These are phyloP conservation scores for Podospora australis DNA, from an alignment of 495 filamentous ascomycete species.

Conservation along the genomic window DNA sequence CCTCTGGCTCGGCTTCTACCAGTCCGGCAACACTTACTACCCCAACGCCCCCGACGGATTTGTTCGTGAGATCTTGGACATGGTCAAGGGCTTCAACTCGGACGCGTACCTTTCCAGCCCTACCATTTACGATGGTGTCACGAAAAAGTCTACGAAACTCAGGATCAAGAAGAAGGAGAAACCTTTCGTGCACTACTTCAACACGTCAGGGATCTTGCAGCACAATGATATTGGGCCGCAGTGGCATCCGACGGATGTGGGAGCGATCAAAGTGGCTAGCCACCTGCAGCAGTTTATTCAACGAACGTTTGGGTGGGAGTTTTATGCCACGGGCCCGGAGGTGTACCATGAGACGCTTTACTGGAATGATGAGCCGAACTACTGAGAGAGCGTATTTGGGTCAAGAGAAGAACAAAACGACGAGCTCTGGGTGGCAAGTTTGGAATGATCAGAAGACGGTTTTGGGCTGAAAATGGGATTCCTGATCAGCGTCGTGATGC, in stretches of 20 bases:
- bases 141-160: slow-evolving; percentile 29
- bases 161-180: slow-evolving; percentile 25
- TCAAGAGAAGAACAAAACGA: not conserved
- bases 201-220: slow-evolving; percentile 60
- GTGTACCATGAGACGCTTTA: slow-evolving; percentile 56
- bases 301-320: slow-evolving; percentile 51
- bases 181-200: slow-evolving; percentile 62
- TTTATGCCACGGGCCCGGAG: slow-evolving; percentile 56
- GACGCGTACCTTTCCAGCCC: slow-evolving; percentile 37
- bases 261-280: slow-evolving; percentile 61
- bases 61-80: slow-evolving; percentile 45
- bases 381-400: slow-evolving; percentile 24
- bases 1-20: slow-evolving; percentile 56
- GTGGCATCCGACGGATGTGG: slow-evolving; percentile 61
- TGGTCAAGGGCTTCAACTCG: slow-evolving; percentile 53
- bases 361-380: slow-evolving; percentile 52
- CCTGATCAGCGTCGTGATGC: too few species aligned
- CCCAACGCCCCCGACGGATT: slow-evolving; percentile 43
- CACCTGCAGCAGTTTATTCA: slow-evolving; percentile 54
- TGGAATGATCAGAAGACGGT: too few species aligned
- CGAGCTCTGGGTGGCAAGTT: too few species aligned
- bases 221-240: slow-evolving; percentile 62
- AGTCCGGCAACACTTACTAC: slow-evolving; percentile 47
- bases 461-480: too few species aligned
- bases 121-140: slow-evolving; percentile 37